A percentile compares a stretch with the other conserved stretches of the same genome.
phyloP scores from a whole-genome alignment of 371 early-diverging fungal species.

The Syncephalastrum racemosum region DNA sequence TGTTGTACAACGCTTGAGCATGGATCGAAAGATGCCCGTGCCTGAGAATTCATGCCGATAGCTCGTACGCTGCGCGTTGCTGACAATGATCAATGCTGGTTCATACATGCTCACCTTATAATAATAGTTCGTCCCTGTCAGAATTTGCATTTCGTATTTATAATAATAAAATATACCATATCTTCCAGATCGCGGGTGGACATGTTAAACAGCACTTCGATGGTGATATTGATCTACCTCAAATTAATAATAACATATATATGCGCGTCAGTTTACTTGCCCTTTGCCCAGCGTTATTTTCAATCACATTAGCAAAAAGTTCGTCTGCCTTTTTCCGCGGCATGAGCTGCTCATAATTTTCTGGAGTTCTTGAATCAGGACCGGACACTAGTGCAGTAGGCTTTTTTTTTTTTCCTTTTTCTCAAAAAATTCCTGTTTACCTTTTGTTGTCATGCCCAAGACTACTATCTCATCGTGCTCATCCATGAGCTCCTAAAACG shows the following conservation, averaged over 20 bases:
- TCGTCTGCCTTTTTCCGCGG: constrained; percentile 12
- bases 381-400: not conserved
- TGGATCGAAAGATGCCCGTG: constrained; percentile 12
- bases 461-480: constrained; percentile 13
- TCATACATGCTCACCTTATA: constrained; percentile 13
- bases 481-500: constrained; percentile 9
- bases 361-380: not conserved
- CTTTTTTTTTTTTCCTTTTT: not conserved
- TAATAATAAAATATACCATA: too few species aligned
- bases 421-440: not conserved
- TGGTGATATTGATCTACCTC: too few species aligned
- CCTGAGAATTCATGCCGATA: constrained; percentile 13
- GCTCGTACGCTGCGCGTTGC: not conserved
- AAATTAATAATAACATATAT: too few species aligned
- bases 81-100: constrained; percentile 10
- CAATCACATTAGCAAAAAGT: constrained; percentile 6
- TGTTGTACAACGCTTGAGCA: constrained; percentile 9
- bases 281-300: not conserved
- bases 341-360: not conserved
- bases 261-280: too few species aligned
- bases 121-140: not conserved
- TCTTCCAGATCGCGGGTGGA: too few species aligned
- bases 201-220: too few species aligned
- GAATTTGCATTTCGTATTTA: too few species aligned
- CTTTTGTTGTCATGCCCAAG: constrained; percentile 5